Conservation (phyloP, 202 grass and related monocot species). For the Dendrocalamus latiflorus region DNA sequence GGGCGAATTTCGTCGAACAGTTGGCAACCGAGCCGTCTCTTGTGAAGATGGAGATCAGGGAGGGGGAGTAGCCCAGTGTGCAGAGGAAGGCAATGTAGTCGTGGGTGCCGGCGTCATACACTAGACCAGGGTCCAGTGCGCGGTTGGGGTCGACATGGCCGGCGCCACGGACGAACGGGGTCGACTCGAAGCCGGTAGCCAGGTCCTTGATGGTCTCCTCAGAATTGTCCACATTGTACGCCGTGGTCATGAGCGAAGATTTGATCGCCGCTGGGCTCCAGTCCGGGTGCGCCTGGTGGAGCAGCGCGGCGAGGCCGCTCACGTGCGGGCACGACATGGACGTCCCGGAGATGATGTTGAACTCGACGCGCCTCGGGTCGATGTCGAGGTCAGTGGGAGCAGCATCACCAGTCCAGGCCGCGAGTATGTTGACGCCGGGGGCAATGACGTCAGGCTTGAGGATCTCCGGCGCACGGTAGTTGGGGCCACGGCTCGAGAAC, state of each 20-base stretch:
- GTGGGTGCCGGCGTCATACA: constrained; percentile 56
- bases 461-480: constrained; percentile 48
- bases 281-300: constrained; percentile 52
- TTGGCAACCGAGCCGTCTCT: constrained; percentile 30
- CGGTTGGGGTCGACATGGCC: constrained; percentile 73
- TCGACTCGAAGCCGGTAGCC: constrained; percentile 36
- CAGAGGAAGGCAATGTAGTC: constrained; percentile 79
- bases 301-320: constrained; percentile 64
- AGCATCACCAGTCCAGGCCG: constrained; percentile 54
- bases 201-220: constrained; percentile 47
- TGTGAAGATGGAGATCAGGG: constrained; percentile 40
- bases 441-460: constrained; percentile 82
- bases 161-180: constrained; percentile 65
- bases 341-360: constrained; percentile 82
- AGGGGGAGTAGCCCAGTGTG: constrained; percentile 45
- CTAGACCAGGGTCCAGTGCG: constrained; percentile 64
- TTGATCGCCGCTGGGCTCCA: constrained; percentile 75
- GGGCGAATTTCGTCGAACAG: constrained; percentile 44
- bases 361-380: constrained; percentile 61
- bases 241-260: constrained; percentile 85
- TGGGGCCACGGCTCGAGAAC: constrained; percentile 78
- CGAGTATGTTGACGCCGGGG: constrained; percentile 75
- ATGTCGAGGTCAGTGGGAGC: constrained; percentile 52
- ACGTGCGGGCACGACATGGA: constrained; percentile 79
- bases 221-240: constrained; percentile 61